Evolutionary conservation across 345 rosid species (phyloP).

Genomic region (Turritis glabra): DNA sequence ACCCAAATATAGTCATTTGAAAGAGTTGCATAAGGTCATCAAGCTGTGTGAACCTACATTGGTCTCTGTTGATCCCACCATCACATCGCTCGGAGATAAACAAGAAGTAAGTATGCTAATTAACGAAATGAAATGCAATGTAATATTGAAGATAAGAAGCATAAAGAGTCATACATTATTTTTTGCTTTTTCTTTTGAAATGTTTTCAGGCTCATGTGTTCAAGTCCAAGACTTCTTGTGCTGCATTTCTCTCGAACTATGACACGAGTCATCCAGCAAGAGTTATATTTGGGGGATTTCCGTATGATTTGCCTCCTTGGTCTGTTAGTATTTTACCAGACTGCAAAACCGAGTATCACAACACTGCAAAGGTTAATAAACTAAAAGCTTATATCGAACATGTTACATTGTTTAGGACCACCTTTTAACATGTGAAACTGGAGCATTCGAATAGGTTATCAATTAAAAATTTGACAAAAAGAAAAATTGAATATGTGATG

Average conservation of each 20-base stretch:
- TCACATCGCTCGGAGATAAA: conserved; percentile 57
- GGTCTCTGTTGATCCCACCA: conserved; percentile 51
- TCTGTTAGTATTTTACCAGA: conserved; percentile 93
- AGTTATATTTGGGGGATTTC: conserved; percentile 57
- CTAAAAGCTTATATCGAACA: neutral
- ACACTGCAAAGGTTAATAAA: conserved; percentile 69
- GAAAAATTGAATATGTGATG: neutral
- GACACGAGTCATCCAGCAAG: conserved; percentile 44
- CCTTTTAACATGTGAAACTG: neutral
- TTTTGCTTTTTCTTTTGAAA: neutral
- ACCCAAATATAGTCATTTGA: conserved; percentile 77
- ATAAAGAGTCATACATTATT: neutral
- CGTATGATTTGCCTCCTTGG: conserved; percentile 79
- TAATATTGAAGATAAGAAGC: neutral
- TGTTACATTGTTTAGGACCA: neutral
- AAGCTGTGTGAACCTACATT: conserved; percentile 70
- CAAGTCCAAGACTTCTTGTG: conserved; percentile 57
- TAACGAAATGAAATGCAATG: neutral
- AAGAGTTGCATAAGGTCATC: conserved; percentile 68
- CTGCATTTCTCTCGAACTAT: conserved; percentile 82
- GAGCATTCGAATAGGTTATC: too few species aligned
- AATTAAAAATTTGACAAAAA: neutral
- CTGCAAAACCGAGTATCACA: conserved; percentile 63
- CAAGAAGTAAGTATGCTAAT: conserved; percentile 56
- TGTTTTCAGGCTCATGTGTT: conserved; percentile 67